phyloP scores from a whole-genome alignment of 2,329 filamentous ascomycete species.

The Tympanopsis confertula region DNA sequence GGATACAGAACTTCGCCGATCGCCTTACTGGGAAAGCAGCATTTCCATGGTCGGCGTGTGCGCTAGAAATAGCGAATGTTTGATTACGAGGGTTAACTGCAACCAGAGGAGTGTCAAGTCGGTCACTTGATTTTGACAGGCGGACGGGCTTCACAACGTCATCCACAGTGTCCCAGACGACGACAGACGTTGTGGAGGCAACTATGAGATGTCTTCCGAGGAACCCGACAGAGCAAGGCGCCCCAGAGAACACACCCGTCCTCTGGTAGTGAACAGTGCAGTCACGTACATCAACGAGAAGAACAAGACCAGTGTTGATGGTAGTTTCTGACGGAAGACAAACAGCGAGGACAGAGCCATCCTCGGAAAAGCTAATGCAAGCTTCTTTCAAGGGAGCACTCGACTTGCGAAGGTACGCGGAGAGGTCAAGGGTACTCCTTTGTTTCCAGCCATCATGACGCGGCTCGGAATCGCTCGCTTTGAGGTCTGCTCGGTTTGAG shows the following conservation, averaged over 20 bases:
- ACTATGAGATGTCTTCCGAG: constrained; percentile 39
- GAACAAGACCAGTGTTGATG: constrained; percentile 27
- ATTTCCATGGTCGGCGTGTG: neutral
- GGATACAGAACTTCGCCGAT: neutral
- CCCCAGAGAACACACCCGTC: constrained; percentile 28
- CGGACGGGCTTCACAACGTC: constrained; percentile 34
- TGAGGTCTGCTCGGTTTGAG: constrained; percentile 8
- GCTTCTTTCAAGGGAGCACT: constrained; percentile 12
- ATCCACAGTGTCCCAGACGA: constrained; percentile 45
- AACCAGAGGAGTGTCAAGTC: constrained; percentile 20
- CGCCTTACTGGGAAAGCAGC: neutral
- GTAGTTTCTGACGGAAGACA: constrained; percentile 19
- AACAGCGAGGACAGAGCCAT: constrained; percentile 39
- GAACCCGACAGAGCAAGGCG: constrained; percentile 34
- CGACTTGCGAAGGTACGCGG: constrained; percentile 5
- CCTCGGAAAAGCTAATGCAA: constrained; percentile 41
- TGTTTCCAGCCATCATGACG: neutral
- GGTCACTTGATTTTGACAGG: no score
- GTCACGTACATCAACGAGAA: constrained; percentile 37
- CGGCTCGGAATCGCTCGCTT: neutral
- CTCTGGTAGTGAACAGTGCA: constrained; percentile 33
- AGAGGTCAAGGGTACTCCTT: neutral
- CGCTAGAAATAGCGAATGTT: constrained; percentile 20
- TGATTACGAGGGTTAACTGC: constrained; percentile 30
- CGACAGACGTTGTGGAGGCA: constrained; percentile 30